Conservation (phyloP, 176 grass and related monocot species). For the Rhynchospora breviuscula region DNA sequence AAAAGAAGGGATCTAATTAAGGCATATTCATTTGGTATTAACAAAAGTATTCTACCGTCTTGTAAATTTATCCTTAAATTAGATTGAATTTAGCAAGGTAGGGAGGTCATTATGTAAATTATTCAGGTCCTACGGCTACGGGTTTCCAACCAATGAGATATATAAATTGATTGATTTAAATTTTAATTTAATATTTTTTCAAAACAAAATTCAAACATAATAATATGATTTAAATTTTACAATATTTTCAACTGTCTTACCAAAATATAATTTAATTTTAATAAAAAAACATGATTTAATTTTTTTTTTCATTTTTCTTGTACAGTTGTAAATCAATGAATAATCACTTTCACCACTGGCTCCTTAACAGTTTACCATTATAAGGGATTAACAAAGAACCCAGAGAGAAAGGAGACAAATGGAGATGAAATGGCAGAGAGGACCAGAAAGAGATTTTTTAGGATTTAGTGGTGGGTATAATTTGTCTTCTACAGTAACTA, state of each 20-base stretch:
- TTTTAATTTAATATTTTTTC: no score
- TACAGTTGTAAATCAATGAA: no score
- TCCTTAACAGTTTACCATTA: neutral
- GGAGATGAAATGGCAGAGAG: neutral
- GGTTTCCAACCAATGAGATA: no score
- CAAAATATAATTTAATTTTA: no score
- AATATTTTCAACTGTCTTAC: no score
- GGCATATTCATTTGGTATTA: neutral
- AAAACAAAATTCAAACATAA: no score
- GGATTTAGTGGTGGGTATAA: neutral
- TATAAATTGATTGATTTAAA: neutral
- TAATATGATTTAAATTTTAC: no score
- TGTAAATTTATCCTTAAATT: neutral
- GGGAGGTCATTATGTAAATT: neutral
- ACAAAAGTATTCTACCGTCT: neutral
- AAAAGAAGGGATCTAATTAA: neutral
- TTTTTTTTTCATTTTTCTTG: no score
- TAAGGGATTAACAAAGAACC: neutral
- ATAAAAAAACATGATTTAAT: no score
- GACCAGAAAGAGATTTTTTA: neutral
- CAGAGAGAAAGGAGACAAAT: neutral
- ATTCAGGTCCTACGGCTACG: neutral
- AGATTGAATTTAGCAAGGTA: neutral
- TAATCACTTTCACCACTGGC: neutral
- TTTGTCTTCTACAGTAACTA: constrained; percentile 16